These are phyloP conservation scores for Craspedostauros australis DNA, from an alignment of 108 stramenopile genomes.

Conservation along the genomic window DNA sequence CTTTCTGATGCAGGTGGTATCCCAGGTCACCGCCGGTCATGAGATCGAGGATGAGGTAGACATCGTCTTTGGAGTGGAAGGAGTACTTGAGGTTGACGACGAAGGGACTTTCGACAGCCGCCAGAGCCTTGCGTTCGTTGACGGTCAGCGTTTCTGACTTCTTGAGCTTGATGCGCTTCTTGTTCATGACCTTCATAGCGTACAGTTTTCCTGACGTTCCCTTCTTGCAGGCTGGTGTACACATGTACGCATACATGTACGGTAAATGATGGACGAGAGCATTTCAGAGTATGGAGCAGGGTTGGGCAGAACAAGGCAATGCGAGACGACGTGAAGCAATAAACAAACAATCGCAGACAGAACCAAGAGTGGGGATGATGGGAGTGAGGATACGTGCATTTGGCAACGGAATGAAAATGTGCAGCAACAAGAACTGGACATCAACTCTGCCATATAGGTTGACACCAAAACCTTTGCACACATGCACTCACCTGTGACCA, in stretches of 20 bases:
- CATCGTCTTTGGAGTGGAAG: conserved; percentile 82
- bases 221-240: conserved; percentile 94
- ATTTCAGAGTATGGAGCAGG: not conserved
- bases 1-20: conserved; percentile 77
- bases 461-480: not conserved
- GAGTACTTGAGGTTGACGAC: conserved; percentile 96
- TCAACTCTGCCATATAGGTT: not conserved
- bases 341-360: not conserved
- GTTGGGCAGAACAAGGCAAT: not conserved
- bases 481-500: conserved; percentile 78
- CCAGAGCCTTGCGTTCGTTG: conserved; percentile 84
- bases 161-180: conserved; percentile 89
- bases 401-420: not conserved
- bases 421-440: not conserved
- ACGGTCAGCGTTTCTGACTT: conserved; percentile 84
- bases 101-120: conserved; percentile 83
- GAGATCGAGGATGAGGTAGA: conserved; percentile 93
- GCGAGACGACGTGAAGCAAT: not conserved
- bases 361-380: not conserved
- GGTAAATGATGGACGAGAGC: not conserved
- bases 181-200: conserved; percentile 98
- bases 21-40: conserved; percentile 94
- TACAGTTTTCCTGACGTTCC: conserved; percentile 92
- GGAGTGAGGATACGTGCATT: not conserved
- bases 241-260: too few relatives aligned